phyloP scores from a whole-genome alignment of 1,139 yeast genomes.

The Magnusiomyces tetraspermus region DNA sequence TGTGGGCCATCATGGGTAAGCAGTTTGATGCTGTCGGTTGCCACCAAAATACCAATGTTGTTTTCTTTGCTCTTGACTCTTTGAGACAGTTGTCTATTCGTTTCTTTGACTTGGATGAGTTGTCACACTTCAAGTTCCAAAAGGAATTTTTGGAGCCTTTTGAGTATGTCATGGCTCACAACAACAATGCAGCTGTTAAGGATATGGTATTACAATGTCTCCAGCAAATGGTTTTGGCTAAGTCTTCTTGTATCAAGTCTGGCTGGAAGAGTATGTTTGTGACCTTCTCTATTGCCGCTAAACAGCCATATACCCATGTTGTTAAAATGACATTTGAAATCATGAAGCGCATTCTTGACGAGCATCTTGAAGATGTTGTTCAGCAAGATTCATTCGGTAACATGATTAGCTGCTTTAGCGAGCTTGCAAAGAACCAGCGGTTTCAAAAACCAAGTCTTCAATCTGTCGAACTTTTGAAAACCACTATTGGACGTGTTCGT shows the following conservation, averaged over 20 bases:
- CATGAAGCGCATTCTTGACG: conserved; percentile 53
- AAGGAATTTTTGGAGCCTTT: conserved; percentile 89
- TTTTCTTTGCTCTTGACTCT: conserved; percentile 87
- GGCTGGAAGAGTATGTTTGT: conserved; percentile 93
- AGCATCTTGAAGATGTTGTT: conserved; percentile 54
- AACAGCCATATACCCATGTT: conserved; percentile 39
- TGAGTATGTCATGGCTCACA: conserved; percentile 64
- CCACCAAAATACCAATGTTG: conserved; percentile 64
- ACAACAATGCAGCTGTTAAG: conserved; percentile 60
- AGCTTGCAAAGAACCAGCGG: conserved; percentile 71
- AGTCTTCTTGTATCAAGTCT: conserved; percentile 66
- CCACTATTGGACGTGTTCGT: conserved; percentile 30
- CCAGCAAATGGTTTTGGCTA: conserved; percentile 72
- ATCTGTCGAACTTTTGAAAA: conserved; percentile 66
- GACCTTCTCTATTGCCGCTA: conserved; percentile 60
- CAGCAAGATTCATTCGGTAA: conserved; percentile 68
- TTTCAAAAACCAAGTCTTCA: conserved; percentile 76
- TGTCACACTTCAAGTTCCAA: conserved; percentile 92
- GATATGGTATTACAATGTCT: conserved; percentile 89
- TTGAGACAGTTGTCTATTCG: conserved; percentile 86
- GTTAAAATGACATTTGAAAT: conserved; percentile 57
- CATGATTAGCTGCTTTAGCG: conserved; percentile 67
- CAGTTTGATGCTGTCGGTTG: conserved; percentile 83
- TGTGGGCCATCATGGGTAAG: conserved; percentile 90
- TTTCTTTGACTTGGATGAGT: conserved; percentile 85